Conservation (phyloP, 2,329 filamentous ascomycete genomes). For the Colletotrichum ledebouriae region DNA sequence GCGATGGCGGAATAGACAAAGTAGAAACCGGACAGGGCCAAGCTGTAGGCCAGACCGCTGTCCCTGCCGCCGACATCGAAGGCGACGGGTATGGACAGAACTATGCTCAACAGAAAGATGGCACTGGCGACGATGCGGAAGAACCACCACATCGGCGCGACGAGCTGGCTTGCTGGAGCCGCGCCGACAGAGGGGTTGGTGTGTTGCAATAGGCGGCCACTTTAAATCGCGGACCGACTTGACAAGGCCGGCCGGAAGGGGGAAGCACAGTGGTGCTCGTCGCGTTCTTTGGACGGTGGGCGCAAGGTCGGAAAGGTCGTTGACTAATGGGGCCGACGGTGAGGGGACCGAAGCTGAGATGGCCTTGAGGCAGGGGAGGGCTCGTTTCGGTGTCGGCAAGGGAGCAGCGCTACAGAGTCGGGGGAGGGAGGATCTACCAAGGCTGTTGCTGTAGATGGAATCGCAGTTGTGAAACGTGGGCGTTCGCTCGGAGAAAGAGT, state of each 20-base stretch:
- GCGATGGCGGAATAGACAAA: slow-evolving; percentile 86
- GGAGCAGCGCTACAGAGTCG: neutral
- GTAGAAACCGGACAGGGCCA: slow-evolving; percentile 91
- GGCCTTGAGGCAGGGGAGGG: neutral
- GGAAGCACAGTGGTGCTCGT: slow-evolving; percentile 13
- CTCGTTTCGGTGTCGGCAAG: slow-evolving; percentile 23
- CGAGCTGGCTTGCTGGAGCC: slow-evolving; percentile 45
- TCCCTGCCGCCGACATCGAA: slow-evolving; percentile 98
- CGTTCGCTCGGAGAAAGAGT: slow-evolving; percentile 26
- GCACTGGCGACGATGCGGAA: slow-evolving; percentile 83
- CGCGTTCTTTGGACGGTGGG: slow-evolving; percentile 24
- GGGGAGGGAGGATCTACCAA: neutral
- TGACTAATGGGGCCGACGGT: slow-evolving; percentile 5
- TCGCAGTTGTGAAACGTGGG: neutral
- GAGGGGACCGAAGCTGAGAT: slow-evolving; percentile 21
- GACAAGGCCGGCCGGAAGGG: slow-evolving; percentile 9
- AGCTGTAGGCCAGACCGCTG: slow-evolving; percentile 93
- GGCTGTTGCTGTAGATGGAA: neutral
- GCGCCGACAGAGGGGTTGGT: slow-evolving; percentile 42
- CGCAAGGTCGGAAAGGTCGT: neutral
- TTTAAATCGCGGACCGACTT: slow-evolving; percentile 27
- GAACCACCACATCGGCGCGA: slow-evolving; percentile 81
- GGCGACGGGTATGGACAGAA: slow-evolving; percentile 95
- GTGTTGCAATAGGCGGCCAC: slow-evolving; percentile 26
- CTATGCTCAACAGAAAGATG: slow-evolving; percentile 89